Evolutionary conservation across 176 grass and related monocot genomes (phyloP).

Genomic region (Bolboschoenus planiculmis): DNA sequence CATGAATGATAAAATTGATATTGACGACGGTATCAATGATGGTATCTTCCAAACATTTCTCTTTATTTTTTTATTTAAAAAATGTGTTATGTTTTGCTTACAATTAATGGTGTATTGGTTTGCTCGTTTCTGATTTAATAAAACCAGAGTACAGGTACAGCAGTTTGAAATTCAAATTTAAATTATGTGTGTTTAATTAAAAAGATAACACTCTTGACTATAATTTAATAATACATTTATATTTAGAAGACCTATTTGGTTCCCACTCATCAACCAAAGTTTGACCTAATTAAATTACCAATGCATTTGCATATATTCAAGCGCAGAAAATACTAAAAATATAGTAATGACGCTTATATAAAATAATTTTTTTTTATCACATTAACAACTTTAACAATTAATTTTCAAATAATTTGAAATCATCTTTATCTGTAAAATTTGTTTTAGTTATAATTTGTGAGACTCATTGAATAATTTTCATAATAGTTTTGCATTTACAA

Average conservation of each 20-base stretch:
- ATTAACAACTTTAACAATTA: neutral
- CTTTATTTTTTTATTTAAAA: too few relatives aligned
- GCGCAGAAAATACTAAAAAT: too few relatives aligned
- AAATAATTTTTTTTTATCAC: too few relatives aligned
- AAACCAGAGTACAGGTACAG: neutral
- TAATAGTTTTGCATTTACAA: too few relatives aligned
- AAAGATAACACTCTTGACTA: neutral
- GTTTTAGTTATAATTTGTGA: neutral
- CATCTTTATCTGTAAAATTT: neutral
- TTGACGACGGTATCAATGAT: too few relatives aligned
- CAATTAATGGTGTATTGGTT: too few relatives aligned
- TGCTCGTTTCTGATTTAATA: neutral
- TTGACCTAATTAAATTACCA: neutral
- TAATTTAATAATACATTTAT: neutral
- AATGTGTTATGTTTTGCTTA: too few relatives aligned
- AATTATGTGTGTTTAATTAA: neutral
- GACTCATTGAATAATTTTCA: too few relatives aligned
- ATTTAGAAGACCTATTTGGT: neutral
- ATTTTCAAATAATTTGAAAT: neutral
- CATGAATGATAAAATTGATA: too few relatives aligned
- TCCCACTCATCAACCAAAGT: constrained; percentile 3
- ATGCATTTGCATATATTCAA: neutral
- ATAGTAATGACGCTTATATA: too few relatives aligned
- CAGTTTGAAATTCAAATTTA: neutral
- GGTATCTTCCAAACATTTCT: too few relatives aligned